Percentiles rank a stretch among this genome's conserved stretches.
Evolutionary conservation across 2,329 filamentous ascomycete genomes (phyloP).

Genomic region (Fusarium mundagurra): DNA sequence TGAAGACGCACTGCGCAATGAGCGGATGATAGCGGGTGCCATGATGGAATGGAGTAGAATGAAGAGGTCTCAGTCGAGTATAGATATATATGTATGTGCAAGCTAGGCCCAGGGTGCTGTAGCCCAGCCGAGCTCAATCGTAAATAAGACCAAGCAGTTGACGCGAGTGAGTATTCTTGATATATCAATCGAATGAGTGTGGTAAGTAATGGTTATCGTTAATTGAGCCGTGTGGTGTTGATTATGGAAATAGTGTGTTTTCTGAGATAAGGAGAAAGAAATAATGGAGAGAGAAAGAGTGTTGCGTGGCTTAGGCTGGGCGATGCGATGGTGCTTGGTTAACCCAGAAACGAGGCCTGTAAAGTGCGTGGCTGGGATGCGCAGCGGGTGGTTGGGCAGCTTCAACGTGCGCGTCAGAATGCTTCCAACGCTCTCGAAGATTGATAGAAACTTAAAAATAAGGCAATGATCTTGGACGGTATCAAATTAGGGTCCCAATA

Average conservation of each 20-base stretch:
- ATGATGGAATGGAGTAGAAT: constrained; percentile 41
- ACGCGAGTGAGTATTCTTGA: not conserved
- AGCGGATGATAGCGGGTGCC: constrained; percentile 54
- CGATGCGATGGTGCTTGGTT: constrained; percentile 37
- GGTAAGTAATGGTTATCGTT: not conserved
- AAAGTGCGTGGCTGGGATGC: constrained; percentile 43
- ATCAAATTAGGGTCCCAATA: not conserved
- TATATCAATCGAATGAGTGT: not conserved
- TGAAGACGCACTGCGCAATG: constrained; percentile 46
- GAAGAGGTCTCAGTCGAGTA: constrained; percentile 31
- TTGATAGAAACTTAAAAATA: not conserved
- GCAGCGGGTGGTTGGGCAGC: constrained; percentile 34
- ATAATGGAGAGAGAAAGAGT: constrained; percentile 5
- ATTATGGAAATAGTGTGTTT: not conserved
- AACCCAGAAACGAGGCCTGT: constrained; percentile 43
- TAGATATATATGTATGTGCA: constrained; percentile 6
- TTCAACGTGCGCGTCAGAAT: constrained; percentile 9
- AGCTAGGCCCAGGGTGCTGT: constrained; percentile 42
- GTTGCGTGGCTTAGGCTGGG: constrained; percentile 24
- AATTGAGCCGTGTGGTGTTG: not conserved
- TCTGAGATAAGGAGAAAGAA: constrained; percentile 1
- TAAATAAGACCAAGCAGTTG: constrained; percentile 19
- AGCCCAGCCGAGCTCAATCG: constrained; percentile 41
- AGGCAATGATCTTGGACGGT: not conserved
- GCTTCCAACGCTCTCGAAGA: not conserved